Conservation (phyloP, 1,284 basidiomycete species). For the Cutaneotrichosporon cavernicola region DNA sequence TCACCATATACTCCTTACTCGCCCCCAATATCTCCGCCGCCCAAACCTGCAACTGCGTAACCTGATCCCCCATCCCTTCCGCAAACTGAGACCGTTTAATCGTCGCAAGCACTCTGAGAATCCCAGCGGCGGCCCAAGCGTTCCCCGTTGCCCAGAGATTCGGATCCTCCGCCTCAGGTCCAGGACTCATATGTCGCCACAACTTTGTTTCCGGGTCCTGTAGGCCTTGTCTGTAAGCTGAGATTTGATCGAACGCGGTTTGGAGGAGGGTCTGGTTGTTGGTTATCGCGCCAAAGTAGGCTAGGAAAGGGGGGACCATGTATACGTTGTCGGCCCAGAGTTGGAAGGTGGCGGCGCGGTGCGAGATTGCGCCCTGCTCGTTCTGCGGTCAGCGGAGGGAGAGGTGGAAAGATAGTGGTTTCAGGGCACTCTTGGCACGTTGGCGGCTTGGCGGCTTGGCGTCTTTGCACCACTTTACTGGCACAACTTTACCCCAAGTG, state of each 20-base stretch:
- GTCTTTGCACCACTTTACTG: neutral
- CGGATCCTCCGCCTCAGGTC: conserved; percentile 39
- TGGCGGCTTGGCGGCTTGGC: no score
- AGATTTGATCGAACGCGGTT: conserved; percentile 74
- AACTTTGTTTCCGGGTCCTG: conserved; percentile 35
- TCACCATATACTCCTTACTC: conserved; percentile 36
- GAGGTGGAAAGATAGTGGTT: neutral
- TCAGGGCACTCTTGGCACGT: neutral
- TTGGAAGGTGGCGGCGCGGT: conserved; percentile 54
- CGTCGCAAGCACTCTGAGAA: conserved; percentile 56
- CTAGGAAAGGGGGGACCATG: conserved; percentile 80
- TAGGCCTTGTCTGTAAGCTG: conserved; percentile 65
- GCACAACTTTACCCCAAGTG: neutral
- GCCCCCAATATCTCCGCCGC: conserved; percentile 55
- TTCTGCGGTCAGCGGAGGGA: conserved; percentile 51
- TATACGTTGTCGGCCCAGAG: conserved; percentile 61
- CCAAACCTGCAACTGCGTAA: conserved; percentile 54
- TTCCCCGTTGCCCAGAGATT: conserved; percentile 54
- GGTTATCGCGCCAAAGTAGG: conserved; percentile 76
- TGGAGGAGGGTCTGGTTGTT: conserved; percentile 66
- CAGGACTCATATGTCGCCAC: conserved; percentile 50
- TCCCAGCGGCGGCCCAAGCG: conserved; percentile 58
- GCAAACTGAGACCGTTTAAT: conserved; percentile 51
- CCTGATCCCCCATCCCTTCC: conserved; percentile 44
- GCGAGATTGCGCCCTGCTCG: conserved; percentile 74